These are phyloP conservation scores for Talinum fruticosum DNA, from an alignment of 148 eudicot genomes.

Conservation along the genomic window DNA sequence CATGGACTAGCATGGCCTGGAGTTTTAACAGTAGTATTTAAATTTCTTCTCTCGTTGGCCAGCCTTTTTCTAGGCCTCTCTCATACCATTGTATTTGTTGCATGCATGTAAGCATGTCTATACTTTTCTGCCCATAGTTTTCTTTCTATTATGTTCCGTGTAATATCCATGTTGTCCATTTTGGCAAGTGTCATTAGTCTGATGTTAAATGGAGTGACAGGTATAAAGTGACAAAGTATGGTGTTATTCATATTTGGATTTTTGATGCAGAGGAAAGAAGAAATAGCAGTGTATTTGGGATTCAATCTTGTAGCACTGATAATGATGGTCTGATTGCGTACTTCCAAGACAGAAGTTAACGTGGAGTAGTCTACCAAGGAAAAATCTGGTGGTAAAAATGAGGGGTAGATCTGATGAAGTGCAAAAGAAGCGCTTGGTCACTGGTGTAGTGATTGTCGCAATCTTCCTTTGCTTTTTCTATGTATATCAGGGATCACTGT, in stretches of 20 bases:
- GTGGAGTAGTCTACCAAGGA: conserved; percentile 4
- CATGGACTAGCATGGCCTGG: neutral
- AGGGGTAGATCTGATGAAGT: conserved; percentile 87
- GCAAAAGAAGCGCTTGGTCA: conserved; percentile 78
- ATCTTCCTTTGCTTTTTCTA: conserved; percentile 62
- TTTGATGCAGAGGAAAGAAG: conserved; percentile 18
- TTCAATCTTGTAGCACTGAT: neutral
- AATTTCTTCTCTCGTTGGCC: neutral
- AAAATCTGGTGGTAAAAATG: conserved; percentile 35
- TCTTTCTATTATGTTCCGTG: neutral
- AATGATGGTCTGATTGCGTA: conserved; percentile 26
- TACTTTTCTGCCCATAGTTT: neutral
- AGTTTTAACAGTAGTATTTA: neutral
- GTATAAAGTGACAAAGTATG: neutral
- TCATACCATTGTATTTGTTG: neutral
- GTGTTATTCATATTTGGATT: conserved; percentile 2
- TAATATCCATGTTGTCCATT: neutral
- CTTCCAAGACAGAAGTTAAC: neutral
- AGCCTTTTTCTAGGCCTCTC: neutral
- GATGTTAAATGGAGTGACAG: neutral
- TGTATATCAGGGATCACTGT: conserved; percentile 51
- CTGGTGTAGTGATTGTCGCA: conserved; percentile 45
- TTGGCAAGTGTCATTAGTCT: neutral
- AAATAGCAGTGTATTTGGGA: neutral
- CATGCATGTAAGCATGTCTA: neutral